Evolutionary conservation across 257 asterid species (phyloP).

Genomic region (Thymus mandschuricus): DNA sequence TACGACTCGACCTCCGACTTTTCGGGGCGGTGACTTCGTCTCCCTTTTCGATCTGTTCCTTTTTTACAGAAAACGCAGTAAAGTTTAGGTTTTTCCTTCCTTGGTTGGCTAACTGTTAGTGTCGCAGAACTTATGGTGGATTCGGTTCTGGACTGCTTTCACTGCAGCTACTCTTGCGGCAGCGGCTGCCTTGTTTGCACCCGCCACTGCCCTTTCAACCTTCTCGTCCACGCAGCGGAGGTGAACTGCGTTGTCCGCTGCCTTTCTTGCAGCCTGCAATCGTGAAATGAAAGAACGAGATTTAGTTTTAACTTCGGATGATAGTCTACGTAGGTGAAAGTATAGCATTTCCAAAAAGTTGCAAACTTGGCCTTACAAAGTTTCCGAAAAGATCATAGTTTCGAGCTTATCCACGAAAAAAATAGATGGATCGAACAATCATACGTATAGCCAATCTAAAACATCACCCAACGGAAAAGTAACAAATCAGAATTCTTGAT

Average conservation of each 20-base stretch:
- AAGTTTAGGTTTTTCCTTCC: slow-evolving; percentile 34
- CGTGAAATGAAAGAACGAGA: not conserved
- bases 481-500: not conserved
- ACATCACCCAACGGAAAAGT: not conserved
- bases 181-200: slow-evolving; percentile 66
- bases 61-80: slow-evolving; percentile 29
- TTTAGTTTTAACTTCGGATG: not conserved
- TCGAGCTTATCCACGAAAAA: too few relatives aligned
- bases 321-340: not conserved
- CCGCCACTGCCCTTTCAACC: slow-evolving; percentile 69
- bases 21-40: slow-evolving; percentile 38
- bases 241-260: slow-evolving; percentile 62
- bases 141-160: slow-evolving; percentile 57
- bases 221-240: slow-evolving; percentile 61
- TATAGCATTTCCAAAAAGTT: not conserved
- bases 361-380: too few relatives aligned
- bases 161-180: slow-evolving; percentile 72
- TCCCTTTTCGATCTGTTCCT: not conserved
- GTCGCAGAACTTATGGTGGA: slow-evolving; percentile 49
- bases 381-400: not conserved
- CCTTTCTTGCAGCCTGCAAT: slow-evolving; percentile 71
- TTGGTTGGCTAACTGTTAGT: slow-evolving; percentile 32
- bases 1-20: slow-evolving; percentile 57
- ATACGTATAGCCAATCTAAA: not conserved
- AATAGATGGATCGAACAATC: too few relatives aligned